Conservation (phyloP, 2,329 filamentous ascomycete genomes). For the Blastomyces parvus region DNA sequence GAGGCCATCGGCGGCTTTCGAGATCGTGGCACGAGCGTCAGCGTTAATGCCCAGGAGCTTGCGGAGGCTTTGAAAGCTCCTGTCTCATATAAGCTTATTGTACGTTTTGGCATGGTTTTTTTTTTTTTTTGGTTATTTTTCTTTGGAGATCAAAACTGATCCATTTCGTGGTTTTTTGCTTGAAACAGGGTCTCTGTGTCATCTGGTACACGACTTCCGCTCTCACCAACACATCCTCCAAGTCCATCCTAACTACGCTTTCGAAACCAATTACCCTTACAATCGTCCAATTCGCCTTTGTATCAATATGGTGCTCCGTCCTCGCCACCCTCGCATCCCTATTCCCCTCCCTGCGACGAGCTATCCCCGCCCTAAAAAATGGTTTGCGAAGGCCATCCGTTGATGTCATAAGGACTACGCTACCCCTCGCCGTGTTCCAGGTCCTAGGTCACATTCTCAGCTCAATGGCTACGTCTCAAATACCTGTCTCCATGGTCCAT, state of each 20-base stretch:
- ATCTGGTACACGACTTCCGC: constrained; percentile 95
- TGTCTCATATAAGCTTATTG: constrained; percentile 77
- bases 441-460: constrained; percentile 88
- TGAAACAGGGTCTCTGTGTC: constrained; percentile 65
- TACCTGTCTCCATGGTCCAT: constrained; percentile 92
- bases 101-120: too few relatives aligned
- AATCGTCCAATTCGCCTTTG: constrained; percentile 85
- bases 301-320: constrained; percentile 76
- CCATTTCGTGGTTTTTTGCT: constrained; percentile 15
- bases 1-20: constrained; percentile 81
- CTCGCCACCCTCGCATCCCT: constrained; percentile 64
- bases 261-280: constrained; percentile 86
- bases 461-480: constrained; percentile 86
- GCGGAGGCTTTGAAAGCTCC: constrained; percentile 84
- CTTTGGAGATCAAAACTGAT: constrained; percentile 8
- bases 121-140: not conserved
- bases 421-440: constrained; percentile 89
- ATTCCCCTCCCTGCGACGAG: constrained; percentile 60
- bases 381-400: constrained; percentile 71
- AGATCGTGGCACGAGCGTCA: constrained; percentile 71
- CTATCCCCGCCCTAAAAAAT: constrained; percentile 69
- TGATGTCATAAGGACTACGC: constrained; percentile 73
- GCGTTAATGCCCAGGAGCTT: constrained; percentile 86
- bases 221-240: constrained; percentile 93
- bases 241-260: constrained; percentile 87